Conservation (phyloP, 73 alveolate genomes). For the Uronychia binucleata region DNA sequence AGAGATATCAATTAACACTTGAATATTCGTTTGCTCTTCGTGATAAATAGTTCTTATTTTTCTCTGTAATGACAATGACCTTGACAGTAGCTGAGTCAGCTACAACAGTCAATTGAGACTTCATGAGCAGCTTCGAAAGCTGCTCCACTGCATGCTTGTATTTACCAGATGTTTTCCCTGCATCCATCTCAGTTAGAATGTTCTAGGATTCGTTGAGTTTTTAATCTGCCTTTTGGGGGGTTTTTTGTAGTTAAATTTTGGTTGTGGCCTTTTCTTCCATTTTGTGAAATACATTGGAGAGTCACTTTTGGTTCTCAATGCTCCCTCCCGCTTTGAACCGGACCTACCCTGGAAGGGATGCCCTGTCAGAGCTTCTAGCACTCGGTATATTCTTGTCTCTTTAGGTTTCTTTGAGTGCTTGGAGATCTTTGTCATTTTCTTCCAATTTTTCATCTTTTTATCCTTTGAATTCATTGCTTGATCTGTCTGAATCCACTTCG, state of each 20-base stretch:
- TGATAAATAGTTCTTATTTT: not conserved
- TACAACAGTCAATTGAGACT: not conserved
- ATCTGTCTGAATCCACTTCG: no score
- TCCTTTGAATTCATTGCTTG: no score
- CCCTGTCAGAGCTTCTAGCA: no score
- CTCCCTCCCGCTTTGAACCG: not conserved
- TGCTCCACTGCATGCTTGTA: not conserved
- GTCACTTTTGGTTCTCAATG: not conserved
- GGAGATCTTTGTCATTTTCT: no score
- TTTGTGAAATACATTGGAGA: not conserved
- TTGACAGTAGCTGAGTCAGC: conserved; percentile 5
- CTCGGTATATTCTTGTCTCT: no score
- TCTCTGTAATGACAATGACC: not conserved
- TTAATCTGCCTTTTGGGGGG: no score
- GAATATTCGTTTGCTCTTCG: no score
- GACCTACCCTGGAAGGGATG: no score
- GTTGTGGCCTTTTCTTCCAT: not conserved
- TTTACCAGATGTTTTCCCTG: not conserved
- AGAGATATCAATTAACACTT: no score
- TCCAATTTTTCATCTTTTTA: no score
- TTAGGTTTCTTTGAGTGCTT: no score
- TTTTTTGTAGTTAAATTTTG: not conserved
- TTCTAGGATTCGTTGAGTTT: no score
- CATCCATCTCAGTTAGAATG: not conserved
- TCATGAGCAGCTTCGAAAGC: not conserved